phyloP scores from a whole-genome alignment of 1,284 basidiomycete genomes.

The Papiliotrema laurentii region DNA sequence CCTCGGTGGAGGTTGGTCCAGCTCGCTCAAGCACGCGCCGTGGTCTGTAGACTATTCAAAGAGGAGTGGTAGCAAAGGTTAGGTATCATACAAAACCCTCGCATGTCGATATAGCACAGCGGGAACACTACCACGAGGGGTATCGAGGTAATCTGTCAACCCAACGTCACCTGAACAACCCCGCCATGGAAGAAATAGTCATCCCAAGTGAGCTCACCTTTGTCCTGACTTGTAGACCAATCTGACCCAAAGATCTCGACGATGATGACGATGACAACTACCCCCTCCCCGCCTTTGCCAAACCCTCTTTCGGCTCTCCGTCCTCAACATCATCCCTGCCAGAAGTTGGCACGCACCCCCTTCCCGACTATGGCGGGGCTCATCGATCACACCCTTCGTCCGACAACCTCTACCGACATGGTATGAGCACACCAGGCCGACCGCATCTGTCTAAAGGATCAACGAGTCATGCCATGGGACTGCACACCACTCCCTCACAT shows the following conservation, averaged over 20 bases:
- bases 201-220: slow-evolving; percentile 35
- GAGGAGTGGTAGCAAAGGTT: neutral
- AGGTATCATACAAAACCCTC: too few species aligned
- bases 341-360: slow-evolving; percentile 12
- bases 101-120: too few species aligned
- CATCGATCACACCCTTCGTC: slow-evolving; percentile 28
- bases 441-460: slow-evolving; percentile 20
- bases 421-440: slow-evolving; percentile 21
- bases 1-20: slow-evolving; percentile 1
- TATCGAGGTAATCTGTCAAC: too few species aligned
- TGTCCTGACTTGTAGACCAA: neutral
- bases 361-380: slow-evolving; percentile 11
- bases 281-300: slow-evolving; percentile 26
- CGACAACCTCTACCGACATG: slow-evolving; percentile 15
- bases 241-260: slow-evolving; percentile 30
- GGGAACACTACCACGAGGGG: too few species aligned
- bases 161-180: too few species aligned
- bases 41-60: neutral
- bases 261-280: slow-evolving; percentile 42
- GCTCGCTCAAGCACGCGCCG: neutral
- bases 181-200: slow-evolving; percentile 35
- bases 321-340: slow-evolving; percentile 15
- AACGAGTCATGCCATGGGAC: slow-evolving; percentile 18
- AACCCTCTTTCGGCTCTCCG: slow-evolving; percentile 22
- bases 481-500: slow-evolving; percentile 9